Base-by-base conservation (phyloP, 1,284 basidiomycete species). In the Ceratobasidium sp. region DNA sequence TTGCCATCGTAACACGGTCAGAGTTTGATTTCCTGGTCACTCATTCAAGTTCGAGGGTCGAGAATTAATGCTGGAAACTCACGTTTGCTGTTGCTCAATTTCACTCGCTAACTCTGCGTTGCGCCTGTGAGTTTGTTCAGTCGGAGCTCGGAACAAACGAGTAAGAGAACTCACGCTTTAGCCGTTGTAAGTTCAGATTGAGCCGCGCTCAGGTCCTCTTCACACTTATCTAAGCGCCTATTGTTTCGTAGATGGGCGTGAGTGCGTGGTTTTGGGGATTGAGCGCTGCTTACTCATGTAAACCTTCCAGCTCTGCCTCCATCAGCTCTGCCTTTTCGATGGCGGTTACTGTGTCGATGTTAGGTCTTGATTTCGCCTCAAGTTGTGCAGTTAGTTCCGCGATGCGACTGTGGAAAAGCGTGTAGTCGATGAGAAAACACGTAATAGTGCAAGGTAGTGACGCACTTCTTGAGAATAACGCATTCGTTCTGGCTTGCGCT, bases 161-260 rank as follows among this genome's bases (percentile, higher is more conserved):
- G 31, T n/a, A 29, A 14, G 29, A 27, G 16, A 34, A 51, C 56
- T 43, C 53, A 72, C 69, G 69, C 11, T 48, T 72, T 61, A 13
- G 41, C 29, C 11, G 8, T 41, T 2, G 46, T 46, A 19, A 72
- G 58, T 27, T 72, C 69, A 19, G 58, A 27, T 27, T 53, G 69
- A 72, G 69, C 56, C 9, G 24, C 46, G 7, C 62, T 27, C 46
- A 72, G 27, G 24, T 72, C 69, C 16, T 59, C 56, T 34, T 72
- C 69, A 34, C 69, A 72, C 58, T 72, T 61, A 49, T 61, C 69
- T 34, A 72, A 24, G 24, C 69, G 69, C 58, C 69, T 72, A 61
- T 49, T 24, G 31, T 14, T 34, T 14, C n/a, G 56, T n/a, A 5
- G 43, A 37, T 2, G 16, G 22, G 31, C 24, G 34, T 51, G 7